Conservation (phyloP, 495 filamentous ascomycete species). For the Parmelia sp. region DNA sequence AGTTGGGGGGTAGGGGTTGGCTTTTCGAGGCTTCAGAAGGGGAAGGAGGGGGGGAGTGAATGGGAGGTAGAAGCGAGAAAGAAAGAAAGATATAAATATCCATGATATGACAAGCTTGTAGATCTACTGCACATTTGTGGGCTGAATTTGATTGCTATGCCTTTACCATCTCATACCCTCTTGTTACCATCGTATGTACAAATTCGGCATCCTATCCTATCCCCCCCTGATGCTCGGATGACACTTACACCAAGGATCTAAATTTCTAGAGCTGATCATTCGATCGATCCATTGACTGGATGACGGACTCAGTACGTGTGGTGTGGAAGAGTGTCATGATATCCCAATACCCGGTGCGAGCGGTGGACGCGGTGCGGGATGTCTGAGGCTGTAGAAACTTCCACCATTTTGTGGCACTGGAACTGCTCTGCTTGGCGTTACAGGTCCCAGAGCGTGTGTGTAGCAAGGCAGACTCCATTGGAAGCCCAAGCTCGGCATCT, state of each 20-base stretch:
- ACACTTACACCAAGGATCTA: neutral
- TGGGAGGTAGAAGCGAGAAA: too few relatives aligned
- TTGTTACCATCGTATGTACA: neutral
- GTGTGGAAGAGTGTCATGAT: neutral
- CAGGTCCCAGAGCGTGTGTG: neutral
- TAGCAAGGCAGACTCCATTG: neutral
- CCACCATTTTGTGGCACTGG: neutral
- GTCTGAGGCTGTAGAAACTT: neutral
- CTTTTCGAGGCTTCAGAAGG: too few relatives aligned
- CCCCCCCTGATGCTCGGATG: neutral
- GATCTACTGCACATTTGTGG: too few relatives aligned
- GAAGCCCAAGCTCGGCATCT: neutral
- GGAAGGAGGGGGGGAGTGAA: too few relatives aligned
- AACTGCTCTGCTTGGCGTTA: neutral
- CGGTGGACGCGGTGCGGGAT: neutral
- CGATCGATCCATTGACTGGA: neutral
- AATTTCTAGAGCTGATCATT: neutral
- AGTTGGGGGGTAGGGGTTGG: too few relatives aligned
- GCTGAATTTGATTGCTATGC: too few relatives aligned
- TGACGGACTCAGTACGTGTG: neutral
- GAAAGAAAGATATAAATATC: too few relatives aligned
- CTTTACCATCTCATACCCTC: too few relatives aligned
- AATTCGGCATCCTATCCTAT: neutral
- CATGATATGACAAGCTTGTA: too few relatives aligned
- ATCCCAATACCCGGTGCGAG: neutral